These are phyloP conservation scores for Aspergillus avenaceus DNA, from an alignment of 495 filamentous ascomycete species.

Conservation along the genomic window DNA sequence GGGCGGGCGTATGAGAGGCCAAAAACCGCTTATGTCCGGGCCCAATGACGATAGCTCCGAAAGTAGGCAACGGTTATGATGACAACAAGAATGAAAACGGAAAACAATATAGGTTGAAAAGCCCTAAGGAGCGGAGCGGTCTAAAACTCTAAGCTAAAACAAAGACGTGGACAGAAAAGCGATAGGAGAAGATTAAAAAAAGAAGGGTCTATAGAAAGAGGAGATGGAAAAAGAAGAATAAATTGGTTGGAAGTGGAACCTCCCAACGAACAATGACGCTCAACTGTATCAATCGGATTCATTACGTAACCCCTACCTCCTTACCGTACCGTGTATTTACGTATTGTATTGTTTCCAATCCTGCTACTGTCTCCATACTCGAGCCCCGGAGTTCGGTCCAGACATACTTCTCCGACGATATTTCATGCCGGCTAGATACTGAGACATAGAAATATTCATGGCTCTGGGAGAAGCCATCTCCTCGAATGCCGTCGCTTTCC, in stretches of 20 bases:
- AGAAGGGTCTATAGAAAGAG: too few species aligned
- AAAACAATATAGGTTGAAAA: background rate
- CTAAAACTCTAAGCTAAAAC: too few species aligned
- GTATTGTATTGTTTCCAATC: background rate
- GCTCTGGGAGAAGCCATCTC: slow-evolving; percentile 18
- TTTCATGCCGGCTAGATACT: slow-evolving; percentile 27
- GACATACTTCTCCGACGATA: slow-evolving; percentile 29
- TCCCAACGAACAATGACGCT: background rate
- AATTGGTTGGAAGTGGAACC: background rate
- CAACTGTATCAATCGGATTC: too few species aligned
- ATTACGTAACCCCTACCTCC: too few species aligned
- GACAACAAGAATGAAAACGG: background rate
- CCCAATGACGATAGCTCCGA: background rate
- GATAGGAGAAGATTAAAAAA: too few species aligned
- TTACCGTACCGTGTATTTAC: background rate
- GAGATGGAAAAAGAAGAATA: too few species aligned
- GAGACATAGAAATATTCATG: slow-evolving; percentile 18
- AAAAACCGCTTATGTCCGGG: slow-evolving; percentile 1
- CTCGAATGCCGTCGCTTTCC: slow-evolving; percentile 20
- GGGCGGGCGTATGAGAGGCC: background rate
- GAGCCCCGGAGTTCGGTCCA: slow-evolving; percentile 18
- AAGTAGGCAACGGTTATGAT: background rate
- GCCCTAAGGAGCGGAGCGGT: too few species aligned
- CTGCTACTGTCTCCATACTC: background rate
- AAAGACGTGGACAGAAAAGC: too few species aligned